Evolutionary conservation across 305 asterid species (phyloP), one percentile per base, ranked within the genome.

Genomic region (Euphrasia arctica): DNA sequence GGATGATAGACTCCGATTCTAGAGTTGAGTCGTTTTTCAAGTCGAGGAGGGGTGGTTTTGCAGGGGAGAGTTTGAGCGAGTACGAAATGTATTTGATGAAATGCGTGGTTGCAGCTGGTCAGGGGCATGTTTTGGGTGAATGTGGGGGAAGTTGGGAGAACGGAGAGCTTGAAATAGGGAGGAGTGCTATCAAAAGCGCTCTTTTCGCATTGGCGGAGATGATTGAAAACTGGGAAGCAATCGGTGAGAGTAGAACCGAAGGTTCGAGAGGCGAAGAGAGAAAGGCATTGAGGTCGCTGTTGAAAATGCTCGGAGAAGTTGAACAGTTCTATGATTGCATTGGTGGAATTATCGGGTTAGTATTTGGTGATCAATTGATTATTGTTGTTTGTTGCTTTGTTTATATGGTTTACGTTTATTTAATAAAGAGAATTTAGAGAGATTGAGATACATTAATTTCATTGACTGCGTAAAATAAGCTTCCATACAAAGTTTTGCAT

Each of bases 301-400:
- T 90, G 86, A 88, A 82, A 76, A 82, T 79, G 79, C 90, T 93
- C 27, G 88, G 82, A 47, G 95, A 93, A 55, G 83, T 88, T 31
- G 99, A 93, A 77, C 81, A 75, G 69, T 90, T 93, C 76, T 93
- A 90, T 75, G 93, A 93, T 63, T 90, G 95, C 77, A 88, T 93
- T 72, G 97, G 99, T 67, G 99, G 99, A 68, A 86, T 88, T 61
- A 82, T 93, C 48, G 99, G 99, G 97, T 93, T 66, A 81, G 94
- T 72, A 50, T 54, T 71, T 71, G 49, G 49, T 63, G 66, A 72
- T 65, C 62, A 18, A 60, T 57, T 57, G 15, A 10, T 47, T 51
- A 14, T 9, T 51, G 18, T 12, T 11, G 48, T 65, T 58, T 51
- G 43, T 32, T 61, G 58, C 58, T 18, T 18, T 18, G 22, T 18